These are phyloP conservation scores for Solanum chilense DNA, from an alignment of 257 asterid species.

Conservation along the genomic window DNA sequence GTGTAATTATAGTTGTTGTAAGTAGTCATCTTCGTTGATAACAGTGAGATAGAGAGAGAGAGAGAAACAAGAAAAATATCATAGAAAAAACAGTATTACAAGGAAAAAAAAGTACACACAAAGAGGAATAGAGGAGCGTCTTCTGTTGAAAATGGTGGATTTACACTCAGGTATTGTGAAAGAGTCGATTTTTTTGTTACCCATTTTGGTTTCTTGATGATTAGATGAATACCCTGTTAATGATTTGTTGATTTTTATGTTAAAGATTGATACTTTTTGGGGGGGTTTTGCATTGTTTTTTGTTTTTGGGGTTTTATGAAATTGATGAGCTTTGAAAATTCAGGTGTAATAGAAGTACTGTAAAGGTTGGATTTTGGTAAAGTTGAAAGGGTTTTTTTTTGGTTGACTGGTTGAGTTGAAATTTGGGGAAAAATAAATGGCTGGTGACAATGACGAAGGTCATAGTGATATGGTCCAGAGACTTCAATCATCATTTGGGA, in stretches of 20 bases:
- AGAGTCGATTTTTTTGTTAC: neutral
- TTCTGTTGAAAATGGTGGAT: neutral
- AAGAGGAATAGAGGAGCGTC: neutral
- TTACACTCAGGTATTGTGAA: neutral
- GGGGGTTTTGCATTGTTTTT: neutral
- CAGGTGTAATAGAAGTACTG: neutral
- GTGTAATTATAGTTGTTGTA: constrained; percentile 38
- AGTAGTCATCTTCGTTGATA: constrained; percentile 2
- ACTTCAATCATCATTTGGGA: constrained; percentile 65
- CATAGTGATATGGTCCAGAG: constrained; percentile 43
- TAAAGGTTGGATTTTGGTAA: neutral
- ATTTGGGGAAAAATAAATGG: constrained; percentile 27
- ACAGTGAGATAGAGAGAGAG: constrained; percentile 5
- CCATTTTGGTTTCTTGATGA: neutral
- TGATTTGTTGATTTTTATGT: neutral
- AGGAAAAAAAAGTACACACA: neutral
- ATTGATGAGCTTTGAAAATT: neutral
- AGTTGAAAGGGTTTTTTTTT: neutral
- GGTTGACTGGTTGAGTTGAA: constrained; percentile 3
- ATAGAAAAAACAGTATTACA: neutral
- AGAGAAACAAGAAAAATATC: neutral
- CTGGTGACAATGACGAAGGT: constrained; percentile 52
- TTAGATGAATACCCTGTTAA: neutral
- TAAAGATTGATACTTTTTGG: neutral
- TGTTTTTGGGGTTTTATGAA: neutral